Percentiles rank a stretch among this genome's conserved stretches.
Evolutionary conservation across 441 rosid genomes (phyloP).

Genomic region (Gossypium gossypioides): DNA sequence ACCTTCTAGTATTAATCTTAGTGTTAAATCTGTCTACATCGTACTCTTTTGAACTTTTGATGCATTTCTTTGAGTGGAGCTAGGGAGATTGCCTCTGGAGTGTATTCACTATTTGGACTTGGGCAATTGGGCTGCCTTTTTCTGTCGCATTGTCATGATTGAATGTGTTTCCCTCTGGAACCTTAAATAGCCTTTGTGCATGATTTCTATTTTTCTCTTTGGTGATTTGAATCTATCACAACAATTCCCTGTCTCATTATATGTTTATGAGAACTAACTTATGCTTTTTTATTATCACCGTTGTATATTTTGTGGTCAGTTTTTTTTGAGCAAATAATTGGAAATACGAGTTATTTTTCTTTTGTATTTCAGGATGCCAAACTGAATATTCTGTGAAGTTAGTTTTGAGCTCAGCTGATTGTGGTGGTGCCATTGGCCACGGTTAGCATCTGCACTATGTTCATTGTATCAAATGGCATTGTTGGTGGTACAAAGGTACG

Average conservation of each 20-base stretch:
- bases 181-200: background rate
- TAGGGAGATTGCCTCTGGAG: background rate
- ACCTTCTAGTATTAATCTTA: background rate
- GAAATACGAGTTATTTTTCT: background rate
- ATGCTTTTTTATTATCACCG: background rate
- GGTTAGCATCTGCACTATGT: constrained; percentile 1
- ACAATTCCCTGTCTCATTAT: background rate
- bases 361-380: constrained; percentile 1
- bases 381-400: background rate
- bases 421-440: background rate
- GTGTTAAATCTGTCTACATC: background rate
- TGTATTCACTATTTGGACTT: background rate
- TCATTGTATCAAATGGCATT: background rate
- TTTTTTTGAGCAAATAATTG: background rate
- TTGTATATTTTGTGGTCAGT: background rate
- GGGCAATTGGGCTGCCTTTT: background rate
- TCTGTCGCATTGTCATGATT: background rate
- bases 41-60: background rate
- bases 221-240: background rate
- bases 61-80: background rate
- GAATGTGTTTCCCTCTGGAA: background rate
- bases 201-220: background rate
- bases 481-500: background rate
- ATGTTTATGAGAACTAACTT: background rate
- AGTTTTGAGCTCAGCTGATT: background rate